Conservation (phyloP, 2,329 filamentous ascomycete species). For the Cladosporium austrohemisphaericum region DNA sequence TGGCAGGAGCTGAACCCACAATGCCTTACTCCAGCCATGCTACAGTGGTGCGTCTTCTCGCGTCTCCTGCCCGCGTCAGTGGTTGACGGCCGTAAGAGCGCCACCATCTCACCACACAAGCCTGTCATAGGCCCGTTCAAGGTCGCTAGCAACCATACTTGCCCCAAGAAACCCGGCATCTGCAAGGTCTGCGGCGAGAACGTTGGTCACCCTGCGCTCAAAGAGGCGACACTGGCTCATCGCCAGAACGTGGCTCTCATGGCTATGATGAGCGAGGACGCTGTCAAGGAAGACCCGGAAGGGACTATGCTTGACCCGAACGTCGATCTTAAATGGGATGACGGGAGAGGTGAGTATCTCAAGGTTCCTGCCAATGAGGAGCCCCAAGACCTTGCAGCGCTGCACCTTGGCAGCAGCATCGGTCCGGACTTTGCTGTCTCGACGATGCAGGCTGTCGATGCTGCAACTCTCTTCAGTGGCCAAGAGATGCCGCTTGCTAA, state of each 20-base stretch:
- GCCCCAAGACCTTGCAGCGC: not conserved
- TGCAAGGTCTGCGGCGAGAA: constrained; percentile 7
- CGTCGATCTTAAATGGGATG: constrained; percentile 1
- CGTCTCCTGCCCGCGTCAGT: constrained; percentile 7
- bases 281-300: not conserved
- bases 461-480: not conserved
- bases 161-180: constrained; percentile 1
- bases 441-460: not conserved
- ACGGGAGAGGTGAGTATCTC: constrained; percentile 1
- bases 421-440: not conserved
- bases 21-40: constrained; percentile 9
- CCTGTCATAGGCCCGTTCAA: constrained; percentile 5
- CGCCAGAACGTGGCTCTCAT: not conserved
- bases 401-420: not conserved
- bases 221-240: not conserved
- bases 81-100: not conserved
- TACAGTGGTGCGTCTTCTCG: constrained; percentile 5
- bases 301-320: not conserved
- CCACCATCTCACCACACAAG: not conserved
- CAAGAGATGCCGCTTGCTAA: not conserved
- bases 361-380: not conserved
- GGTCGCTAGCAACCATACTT: not conserved
- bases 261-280: not conserved
- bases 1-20: constrained; percentile 19
- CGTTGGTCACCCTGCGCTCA: not conserved